Evolutionary conservation across 1,284 basidiomycete genomes (phyloP), one percentile per base, ranked within the genome.

Genomic region (Stygiomarasmius scandens): DNA sequence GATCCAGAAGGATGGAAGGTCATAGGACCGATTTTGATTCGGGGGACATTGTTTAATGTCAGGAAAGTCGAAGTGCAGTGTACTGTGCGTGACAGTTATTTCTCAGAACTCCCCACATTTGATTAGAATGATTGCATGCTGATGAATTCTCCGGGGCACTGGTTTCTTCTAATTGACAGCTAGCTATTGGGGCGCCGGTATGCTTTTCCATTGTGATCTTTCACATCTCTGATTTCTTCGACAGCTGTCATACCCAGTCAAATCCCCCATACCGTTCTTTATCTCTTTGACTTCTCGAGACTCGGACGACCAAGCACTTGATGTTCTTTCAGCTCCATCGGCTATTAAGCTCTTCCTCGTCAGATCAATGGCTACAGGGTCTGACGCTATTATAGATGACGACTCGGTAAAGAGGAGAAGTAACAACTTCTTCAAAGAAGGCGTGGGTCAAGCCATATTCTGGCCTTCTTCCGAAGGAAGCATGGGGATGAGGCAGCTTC

Each of bases 111-210:
- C 16, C 16, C n/a, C n/a, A n/a, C n/a, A n/a, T 32, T 22, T 20
- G 10, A 11, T 32, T 23, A 8, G 32, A n/a, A 20, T 25, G 3
- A 27, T 32, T 32, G 29, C 29, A 32, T 32, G 29, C 29, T 32
- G 29, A 32, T 32, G 5, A 8, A 10, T 19, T 36, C 45, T 23
- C 43, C 5, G 6, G 29, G 12, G 12, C 29, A 32, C 12, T 16
- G 10, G 34, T n/a, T 53, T 49, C 48, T 45, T 29, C 19, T 27
- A 41, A 34, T 32, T 16, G 50, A 47, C 61, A 86, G 84, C 68
- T 84, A 16, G 76, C 81, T 2, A 68, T 86, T 29, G 81, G 81
- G 20, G 78, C 70, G 44, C 84, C 85, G n/a, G 83, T 86, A 67
- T 57, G 75, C 67, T 20, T 2, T 49, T 25, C 23, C 20, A 50